These are phyloP conservation scores for Fusarium longipes DNA, from an alignment of 2,329 filamentous ascomycete genomes.

Conservation along the genomic window DNA sequence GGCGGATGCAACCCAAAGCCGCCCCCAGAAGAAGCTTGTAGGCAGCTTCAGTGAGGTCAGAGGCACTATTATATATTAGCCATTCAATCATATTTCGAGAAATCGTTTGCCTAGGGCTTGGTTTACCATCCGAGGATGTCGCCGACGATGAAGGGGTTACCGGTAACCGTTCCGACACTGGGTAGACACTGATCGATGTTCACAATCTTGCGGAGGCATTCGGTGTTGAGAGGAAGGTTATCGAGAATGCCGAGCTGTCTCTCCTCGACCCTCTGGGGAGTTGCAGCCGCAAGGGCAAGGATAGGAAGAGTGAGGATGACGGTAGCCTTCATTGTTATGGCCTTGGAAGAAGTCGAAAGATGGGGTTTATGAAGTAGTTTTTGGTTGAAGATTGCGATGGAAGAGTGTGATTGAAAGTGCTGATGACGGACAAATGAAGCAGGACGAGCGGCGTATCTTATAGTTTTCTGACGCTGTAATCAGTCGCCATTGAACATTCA, in stretches of 20 bases:
- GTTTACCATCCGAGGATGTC: neutral
- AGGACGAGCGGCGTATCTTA: neutral
- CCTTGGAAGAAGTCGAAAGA: neutral
- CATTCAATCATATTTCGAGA: neutral
- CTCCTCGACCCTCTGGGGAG: conserved; percentile 5
- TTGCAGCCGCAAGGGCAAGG: conserved; percentile 18
- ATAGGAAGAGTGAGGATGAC: conserved; percentile 12
- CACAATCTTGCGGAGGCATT: rapidly evolving
- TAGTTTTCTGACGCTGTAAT: conserved; percentile 14
- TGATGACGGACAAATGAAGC: neutral
- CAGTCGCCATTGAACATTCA: too few species aligned
- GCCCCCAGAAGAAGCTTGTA: rapidly evolving
- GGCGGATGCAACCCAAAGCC: rapidly evolving
- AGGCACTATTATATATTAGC: neutral
- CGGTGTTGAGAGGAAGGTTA: rapidly evolving
- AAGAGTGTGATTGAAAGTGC: conserved; percentile 7
- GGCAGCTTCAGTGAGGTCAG: rapidly evolving
- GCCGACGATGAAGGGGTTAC: rapidly evolving
- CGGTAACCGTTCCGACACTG: neutral
- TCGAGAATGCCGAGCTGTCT: neutral
- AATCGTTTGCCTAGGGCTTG: neutral
- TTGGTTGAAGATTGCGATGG: neutral
- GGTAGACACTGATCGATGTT: rapidly evolving
- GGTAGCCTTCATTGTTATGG: conserved; percentile 20
- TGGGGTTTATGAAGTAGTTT: neutral